A percentile compares a stretch with the other conserved stretches of the same genome.
Conservation (phyloP, 1,284 basidiomycete species). For the Microbotryum intermedium region DNA sequence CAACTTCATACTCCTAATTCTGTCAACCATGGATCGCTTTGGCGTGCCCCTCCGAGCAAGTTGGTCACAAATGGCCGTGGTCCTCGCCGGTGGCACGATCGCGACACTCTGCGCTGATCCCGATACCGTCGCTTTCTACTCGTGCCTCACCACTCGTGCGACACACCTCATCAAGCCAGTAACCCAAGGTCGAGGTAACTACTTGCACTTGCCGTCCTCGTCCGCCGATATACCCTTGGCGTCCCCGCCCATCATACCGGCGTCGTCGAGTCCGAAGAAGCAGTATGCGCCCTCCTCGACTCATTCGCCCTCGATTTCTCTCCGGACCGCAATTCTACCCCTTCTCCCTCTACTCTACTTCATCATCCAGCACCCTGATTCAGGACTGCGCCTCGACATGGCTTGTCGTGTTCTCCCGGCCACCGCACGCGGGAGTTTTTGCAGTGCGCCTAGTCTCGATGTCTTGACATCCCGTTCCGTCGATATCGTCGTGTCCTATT, state of each 20-base stretch:
- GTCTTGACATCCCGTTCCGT: constrained; percentile 6
- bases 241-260: not conserved
- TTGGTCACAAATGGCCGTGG: constrained; percentile 16
- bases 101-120: not conserved
- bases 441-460: not conserved
- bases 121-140: not conserved
- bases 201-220: not conserved
- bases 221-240: not conserved
- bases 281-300: not conserved
- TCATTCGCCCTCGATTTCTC: not conserved
- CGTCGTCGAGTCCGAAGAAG: not conserved
- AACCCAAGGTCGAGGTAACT: not conserved
- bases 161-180: not conserved
- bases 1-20: constrained; percentile 8
- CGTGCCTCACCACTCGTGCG: not conserved
- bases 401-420: constrained; percentile 18
- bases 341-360: constrained; percentile 16
- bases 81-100: constrained; percentile 5
- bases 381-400: constrained; percentile 3
- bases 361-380: constrained; percentile 7
- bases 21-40: not conserved
- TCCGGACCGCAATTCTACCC: constrained; percentile 9
- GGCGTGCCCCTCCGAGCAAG: not conserved
- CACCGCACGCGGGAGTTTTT: constrained; percentile 11
- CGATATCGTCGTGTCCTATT: constrained; percentile 28